These are phyloP conservation scores for Jackrogersella minutella DNA, from an alignment of 495 filamentous ascomycete species.

Conservation along the genomic window DNA sequence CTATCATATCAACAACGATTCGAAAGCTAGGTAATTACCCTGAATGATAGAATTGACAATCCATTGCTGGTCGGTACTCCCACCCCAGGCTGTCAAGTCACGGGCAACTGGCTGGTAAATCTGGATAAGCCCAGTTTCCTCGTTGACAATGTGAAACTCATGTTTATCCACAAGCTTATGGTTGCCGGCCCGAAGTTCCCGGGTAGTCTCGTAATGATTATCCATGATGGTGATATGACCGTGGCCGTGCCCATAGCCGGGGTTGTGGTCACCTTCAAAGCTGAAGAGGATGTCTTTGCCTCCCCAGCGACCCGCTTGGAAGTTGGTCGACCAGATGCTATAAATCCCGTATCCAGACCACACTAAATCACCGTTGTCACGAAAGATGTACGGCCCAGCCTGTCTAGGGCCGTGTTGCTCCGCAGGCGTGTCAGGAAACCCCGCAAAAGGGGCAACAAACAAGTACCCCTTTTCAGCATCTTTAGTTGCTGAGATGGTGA, in stretches of 20 bases:
- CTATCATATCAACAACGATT: constrained; percentile 19
- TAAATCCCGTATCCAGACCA: constrained; percentile 65
- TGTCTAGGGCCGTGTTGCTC: constrained; percentile 62
- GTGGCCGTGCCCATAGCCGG: constrained; percentile 62
- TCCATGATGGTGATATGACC: constrained; percentile 61
- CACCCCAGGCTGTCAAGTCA: constrained; percentile 53
- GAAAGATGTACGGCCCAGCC: constrained; percentile 64
- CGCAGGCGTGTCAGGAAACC: constrained; percentile 51
- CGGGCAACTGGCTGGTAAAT: constrained; percentile 55
- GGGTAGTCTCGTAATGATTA: constrained; percentile 62
- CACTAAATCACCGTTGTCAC: constrained; percentile 61
- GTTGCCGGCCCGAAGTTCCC: constrained; percentile 60
- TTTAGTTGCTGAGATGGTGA: constrained; percentile 60
- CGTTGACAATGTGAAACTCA: constrained; percentile 60
- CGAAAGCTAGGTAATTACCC: constrained; percentile 42
- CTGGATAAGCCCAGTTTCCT: constrained; percentile 61
- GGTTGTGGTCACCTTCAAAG: constrained; percentile 64
- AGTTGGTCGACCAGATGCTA: constrained; percentile 61
- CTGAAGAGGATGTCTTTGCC: constrained; percentile 61
- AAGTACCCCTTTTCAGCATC: constrained; percentile 62
- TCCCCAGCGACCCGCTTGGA: constrained; percentile 55
- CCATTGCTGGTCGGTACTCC: constrained; percentile 55
- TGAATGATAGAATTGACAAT: constrained; percentile 62
- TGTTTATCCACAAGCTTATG: constrained; percentile 63
- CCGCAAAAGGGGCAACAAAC: constrained; percentile 63